Evolutionary conservation across 139 green algal species (phyloP).

Genomic region (Haematococcus sp.): DNA sequence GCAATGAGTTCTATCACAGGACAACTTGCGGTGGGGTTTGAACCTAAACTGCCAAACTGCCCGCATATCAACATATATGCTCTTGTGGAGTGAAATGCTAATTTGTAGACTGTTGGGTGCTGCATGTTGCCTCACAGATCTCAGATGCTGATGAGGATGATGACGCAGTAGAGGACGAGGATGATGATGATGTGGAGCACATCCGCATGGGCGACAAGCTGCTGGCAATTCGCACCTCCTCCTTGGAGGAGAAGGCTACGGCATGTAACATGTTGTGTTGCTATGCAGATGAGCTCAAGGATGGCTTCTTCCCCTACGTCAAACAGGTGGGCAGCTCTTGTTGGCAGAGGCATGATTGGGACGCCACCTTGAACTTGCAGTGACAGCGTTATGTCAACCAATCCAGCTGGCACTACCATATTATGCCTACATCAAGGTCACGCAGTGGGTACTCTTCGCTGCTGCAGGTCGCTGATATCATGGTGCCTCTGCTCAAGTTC

Average conservation of each 20-base stretch:
- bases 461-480: slow-evolving; percentile 26
- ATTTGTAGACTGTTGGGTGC: no score
- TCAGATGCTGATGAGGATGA: slow-evolving; percentile 34
- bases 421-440: neutral
- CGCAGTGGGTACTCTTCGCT: neutral
- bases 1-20: neutral
- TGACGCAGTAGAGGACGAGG: slow-evolving; percentile 61
- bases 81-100: no score
- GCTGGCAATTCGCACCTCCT: slow-evolving; percentile 57
- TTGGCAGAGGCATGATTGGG: neutral
- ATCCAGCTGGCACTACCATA: no score
- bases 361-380: neutral
- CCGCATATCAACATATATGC: no score
- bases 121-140: slow-evolving; percentile 14
- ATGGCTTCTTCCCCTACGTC: slow-evolving; percentile 92
- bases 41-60: no score
- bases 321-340: slow-evolving; percentile 63
- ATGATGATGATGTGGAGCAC: slow-evolving; percentile 70
- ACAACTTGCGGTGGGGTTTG: no score
- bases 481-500: slow-evolving; percentile 85
- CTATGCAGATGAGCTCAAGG: slow-evolving; percentile 96
- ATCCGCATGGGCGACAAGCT: slow-evolving; percentile 54
- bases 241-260: slow-evolving; percentile 92
- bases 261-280: slow-evolving; percentile 98
- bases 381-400: neutral